These are phyloP conservation scores for Melaleuca alternifolia DNA, from an alignment of 345 rosid species.

Conservation along the genomic window DNA sequence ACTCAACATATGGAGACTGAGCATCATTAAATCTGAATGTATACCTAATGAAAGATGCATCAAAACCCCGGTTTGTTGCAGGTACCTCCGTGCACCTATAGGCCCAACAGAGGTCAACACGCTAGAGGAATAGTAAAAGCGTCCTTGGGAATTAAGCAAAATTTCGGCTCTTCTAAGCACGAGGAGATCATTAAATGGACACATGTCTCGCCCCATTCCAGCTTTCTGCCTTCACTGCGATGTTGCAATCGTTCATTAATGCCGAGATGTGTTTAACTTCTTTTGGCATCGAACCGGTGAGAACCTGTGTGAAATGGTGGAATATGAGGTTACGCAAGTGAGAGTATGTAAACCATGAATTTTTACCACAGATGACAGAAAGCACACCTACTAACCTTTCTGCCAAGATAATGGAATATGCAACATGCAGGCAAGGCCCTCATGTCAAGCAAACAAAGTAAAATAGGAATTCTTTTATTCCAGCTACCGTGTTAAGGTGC, in stretches of 20 bases:
- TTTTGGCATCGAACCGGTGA: slow-evolving; percentile 94
- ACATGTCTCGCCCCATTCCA: background rate
- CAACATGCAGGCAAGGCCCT: background rate
- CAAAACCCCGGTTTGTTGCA: background rate
- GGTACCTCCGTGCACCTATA: background rate
- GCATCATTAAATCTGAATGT: background rate
- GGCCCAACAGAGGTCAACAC: background rate
- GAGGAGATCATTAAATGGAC: background rate
- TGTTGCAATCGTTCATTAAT: slow-evolving; percentile 50
- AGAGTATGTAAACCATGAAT: background rate
- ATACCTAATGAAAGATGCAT: background rate
- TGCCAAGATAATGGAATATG: background rate
- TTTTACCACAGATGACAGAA: background rate
- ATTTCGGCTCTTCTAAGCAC: background rate
- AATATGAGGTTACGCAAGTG: background rate
- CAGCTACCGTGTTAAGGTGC: background rate
- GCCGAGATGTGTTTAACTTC: slow-evolving; percentile 74
- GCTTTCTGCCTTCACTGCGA: background rate
- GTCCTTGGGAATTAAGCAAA: background rate
- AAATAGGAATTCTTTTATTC: background rate
- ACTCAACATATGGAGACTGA: background rate
- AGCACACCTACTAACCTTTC: background rate
- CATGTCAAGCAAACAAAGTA: background rate
- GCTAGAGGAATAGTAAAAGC: background rate
- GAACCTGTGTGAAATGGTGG: slow-evolving; percentile 38